Percentiles rank a stretch among this genome's conserved stretches.
These are phyloP conservation scores for Metarhizium brunneum DNA, from an alignment of 2,329 filamentous ascomycete species.

Conservation along the genomic window DNA sequence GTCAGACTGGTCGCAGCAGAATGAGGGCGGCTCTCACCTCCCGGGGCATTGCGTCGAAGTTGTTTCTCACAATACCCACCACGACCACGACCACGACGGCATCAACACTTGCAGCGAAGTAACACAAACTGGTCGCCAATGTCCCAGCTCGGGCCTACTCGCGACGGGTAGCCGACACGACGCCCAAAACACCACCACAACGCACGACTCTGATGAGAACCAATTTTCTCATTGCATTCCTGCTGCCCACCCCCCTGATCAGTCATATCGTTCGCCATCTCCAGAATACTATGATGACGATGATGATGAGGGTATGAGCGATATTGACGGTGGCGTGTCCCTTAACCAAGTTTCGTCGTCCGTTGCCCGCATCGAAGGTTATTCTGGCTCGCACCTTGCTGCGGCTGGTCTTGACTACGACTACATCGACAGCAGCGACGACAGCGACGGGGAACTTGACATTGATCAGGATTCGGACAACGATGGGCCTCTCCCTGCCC, in stretches of 20 bases:
- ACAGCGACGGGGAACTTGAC: conserved; percentile 21
- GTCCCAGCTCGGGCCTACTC: conserved; percentile 2
- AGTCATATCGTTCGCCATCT: background rate
- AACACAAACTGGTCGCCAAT: background rate
- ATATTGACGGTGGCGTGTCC: conserved; percentile 23
- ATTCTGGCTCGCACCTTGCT: background rate
- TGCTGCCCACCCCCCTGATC: background rate
- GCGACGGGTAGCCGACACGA: conserved; percentile 5
- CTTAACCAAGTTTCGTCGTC: conserved; percentile 8
- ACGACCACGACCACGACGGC: conserved; percentile 1
- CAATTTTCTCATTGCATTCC: background rate
- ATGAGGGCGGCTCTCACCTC: background rate
- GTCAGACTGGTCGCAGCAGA: conserved; percentile 2
- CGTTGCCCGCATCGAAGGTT: background rate
- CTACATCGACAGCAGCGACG: background rate
- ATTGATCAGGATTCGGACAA: conserved; percentile 6
- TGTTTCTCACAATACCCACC: background rate
- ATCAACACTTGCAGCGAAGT: background rate
- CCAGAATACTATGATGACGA: conserved; percentile 11
- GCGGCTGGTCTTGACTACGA: background rate
- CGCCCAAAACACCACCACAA: conserved; percentile 4
- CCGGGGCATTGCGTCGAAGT: background rate
- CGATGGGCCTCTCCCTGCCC: conserved; percentile 4
- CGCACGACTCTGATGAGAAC: background rate
- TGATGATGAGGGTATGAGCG: conserved; percentile 25